phyloP scores from a whole-genome alignment of 1,139 yeast species.

The Diutina rugosa region DNA sequence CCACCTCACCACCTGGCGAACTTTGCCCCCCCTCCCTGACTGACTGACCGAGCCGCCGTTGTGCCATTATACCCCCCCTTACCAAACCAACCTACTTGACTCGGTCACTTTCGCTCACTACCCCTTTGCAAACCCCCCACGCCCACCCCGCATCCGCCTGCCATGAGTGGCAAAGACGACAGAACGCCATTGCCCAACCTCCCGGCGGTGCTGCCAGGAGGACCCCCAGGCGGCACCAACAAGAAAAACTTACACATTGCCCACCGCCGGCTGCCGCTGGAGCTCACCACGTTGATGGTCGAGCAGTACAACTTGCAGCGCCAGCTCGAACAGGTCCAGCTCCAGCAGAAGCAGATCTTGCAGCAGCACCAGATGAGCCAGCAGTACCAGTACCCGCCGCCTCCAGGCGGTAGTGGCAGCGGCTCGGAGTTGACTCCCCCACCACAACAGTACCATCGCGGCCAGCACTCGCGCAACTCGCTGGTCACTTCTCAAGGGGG shows the following conservation, averaged over 20 bases:
- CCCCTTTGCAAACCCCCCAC: not conserved
- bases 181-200: not conserved
- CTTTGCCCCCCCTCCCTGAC: no score
- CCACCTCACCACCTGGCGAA: no score
- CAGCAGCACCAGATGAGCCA: slow-evolving; percentile 39
- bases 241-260: slow-evolving; percentile 59
- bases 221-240: slow-evolving; percentile 2
- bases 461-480: not conserved
- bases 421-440: not conserved
- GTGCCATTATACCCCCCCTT: no score
- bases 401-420: slow-evolving; percentile 1
- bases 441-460: not conserved
- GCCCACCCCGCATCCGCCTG: not conserved
- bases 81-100: not conserved
- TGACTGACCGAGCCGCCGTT: no score
- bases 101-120: not conserved
- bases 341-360: slow-evolving; percentile 79
- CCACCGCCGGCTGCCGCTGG: slow-evolving; percentile 89
- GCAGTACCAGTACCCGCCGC: slow-evolving; percentile 11
- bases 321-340: slow-evolving; percentile 82
- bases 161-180: not conserved
- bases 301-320: slow-evolving; percentile 90
- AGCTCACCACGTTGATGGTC: slow-evolving; percentile 86
- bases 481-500: slow-evolving; percentile 3
- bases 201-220: not conserved